These are phyloP conservation scores for Fusarium nygamai DNA, from an alignment of 2,329 filamentous ascomycete genomes.

Conservation along the genomic window DNA sequence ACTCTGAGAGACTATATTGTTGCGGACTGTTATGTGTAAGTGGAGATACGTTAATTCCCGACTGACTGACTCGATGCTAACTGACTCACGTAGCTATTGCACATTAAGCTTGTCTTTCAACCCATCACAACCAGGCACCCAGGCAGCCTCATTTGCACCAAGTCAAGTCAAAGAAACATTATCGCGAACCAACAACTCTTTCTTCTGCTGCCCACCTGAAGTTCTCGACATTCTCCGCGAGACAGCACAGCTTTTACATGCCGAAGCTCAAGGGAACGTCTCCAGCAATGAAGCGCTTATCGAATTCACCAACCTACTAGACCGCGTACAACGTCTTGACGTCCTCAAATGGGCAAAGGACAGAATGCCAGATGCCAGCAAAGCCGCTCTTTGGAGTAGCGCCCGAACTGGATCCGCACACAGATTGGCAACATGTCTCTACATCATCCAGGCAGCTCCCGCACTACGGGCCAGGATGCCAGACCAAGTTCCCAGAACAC, in stretches of 20 bases:
- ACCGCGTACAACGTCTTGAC: conserved; percentile 52
- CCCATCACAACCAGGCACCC: conserved; percentile 42
- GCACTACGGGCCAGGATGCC: conserved; percentile 36
- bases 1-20: conserved; percentile 55
- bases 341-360: conserved; percentile 52
- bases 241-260: conserved; percentile 52
- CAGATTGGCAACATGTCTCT: conserved; percentile 55
- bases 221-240: conserved; percentile 55
- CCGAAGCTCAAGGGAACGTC: conserved; percentile 35
- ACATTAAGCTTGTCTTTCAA: conserved; percentile 56
- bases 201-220: conserved; percentile 57
- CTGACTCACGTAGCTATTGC: conserved; percentile 49
- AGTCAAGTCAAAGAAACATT: conserved; percentile 50
- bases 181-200: conserved; percentile 53
- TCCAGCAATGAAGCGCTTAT: conserved; percentile 40
- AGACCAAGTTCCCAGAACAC: conserved; percentile 35
- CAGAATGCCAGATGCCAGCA: conserved; percentile 48
- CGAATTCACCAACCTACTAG: conserved; percentile 47
- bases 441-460: conserved; percentile 54
- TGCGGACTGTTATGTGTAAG: conserved; percentile 58
- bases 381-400: conserved; percentile 48
- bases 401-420: conserved; percentile 54
- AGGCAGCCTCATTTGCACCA: conserved; percentile 47
- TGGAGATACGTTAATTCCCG: not conserved
- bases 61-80: not conserved